Conservation (phyloP, 164 flowering plant genomes). For the Magnolia changhungtana region DNA sequence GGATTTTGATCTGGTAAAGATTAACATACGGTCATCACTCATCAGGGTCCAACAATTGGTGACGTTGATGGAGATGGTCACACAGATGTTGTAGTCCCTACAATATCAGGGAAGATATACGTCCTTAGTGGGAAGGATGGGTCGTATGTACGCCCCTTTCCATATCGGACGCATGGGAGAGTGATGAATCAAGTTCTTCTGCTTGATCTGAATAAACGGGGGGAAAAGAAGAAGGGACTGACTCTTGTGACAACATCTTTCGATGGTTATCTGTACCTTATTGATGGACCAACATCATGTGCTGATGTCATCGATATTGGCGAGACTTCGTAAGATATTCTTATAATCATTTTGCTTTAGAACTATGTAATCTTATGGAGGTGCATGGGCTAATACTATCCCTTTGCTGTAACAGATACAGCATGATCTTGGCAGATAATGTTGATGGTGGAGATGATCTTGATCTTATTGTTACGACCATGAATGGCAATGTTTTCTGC, state of each 20-base stretch:
- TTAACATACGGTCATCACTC: no score
- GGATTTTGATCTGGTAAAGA: not conserved
- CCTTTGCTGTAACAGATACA: slow-evolving; percentile 60
- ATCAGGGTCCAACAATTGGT: slow-evolving; percentile 87
- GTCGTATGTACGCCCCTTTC: slow-evolving; percentile 74
- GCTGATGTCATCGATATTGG: slow-evolving; percentile 99
- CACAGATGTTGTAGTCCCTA: slow-evolving; percentile 91
- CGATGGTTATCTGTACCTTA: slow-evolving; percentile 95
- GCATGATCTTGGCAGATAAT: slow-evolving; percentile 97
- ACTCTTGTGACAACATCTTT: slow-evolving; percentile 90
- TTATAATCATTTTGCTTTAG: not conserved
- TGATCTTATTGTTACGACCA: slow-evolving; percentile 93
- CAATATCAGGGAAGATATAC: slow-evolving; percentile 87
- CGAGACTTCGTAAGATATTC: slow-evolving; percentile 83
- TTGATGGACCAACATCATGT: slow-evolving; percentile 93
- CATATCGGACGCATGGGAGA: slow-evolving; percentile 96
- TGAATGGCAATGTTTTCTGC: slow-evolving; percentile 99
- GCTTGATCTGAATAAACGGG: slow-evolving; percentile 80
- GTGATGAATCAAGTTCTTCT: slow-evolving; percentile 94
- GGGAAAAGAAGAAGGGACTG: slow-evolving; percentile 81
- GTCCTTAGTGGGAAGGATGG: slow-evolving; percentile 98
- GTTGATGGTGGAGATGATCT: slow-evolving; percentile 99
- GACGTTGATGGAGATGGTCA: slow-evolving; percentile 98
- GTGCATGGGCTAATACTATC: not conserved
- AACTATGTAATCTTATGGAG: not conserved